Evolutionary conservation across 805 yeast genomes (phyloP).

Genomic region (Ogataea nakhonphanomensis): DNA sequence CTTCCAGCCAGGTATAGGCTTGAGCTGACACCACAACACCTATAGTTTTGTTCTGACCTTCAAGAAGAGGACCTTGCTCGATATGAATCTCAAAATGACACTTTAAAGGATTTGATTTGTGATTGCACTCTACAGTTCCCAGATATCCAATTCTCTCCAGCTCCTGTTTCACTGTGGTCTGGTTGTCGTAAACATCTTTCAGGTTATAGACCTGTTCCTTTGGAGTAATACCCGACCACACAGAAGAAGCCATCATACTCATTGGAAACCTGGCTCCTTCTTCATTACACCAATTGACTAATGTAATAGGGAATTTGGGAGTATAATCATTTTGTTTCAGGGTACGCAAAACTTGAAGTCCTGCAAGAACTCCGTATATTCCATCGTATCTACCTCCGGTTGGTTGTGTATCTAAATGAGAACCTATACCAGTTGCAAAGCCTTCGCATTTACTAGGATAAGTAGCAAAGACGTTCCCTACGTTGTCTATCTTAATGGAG

Average conservation of each 20-base stretch:
- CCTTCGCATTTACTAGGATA: constrained; percentile 50
- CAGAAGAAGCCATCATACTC: constrained; percentile 62
- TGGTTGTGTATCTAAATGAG: constrained; percentile 76
- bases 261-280: constrained; percentile 79
- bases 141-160: constrained; percentile 59
- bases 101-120: constrained; percentile 50
- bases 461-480: constrained; percentile 68
- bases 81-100: constrained; percentile 75
- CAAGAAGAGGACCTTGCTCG: constrained; percentile 74
- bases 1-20: constrained; percentile 59
- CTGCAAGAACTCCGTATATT: constrained; percentile 63
- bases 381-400: constrained; percentile 79
- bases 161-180: constrained; percentile 49
- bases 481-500: constrained; percentile 52
- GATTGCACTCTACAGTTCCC: constrained; percentile 49
- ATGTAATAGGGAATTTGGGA: constrained; percentile 66
- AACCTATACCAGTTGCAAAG: constrained; percentile 58
- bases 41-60: constrained; percentile 49
- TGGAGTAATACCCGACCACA: constrained; percentile 55
- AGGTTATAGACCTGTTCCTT: constrained; percentile 49
- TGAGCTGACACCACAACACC: constrained; percentile 70
- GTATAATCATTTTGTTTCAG: constrained; percentile 53
- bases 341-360: constrained; percentile 64
- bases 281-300: constrained; percentile 71
- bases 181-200: constrained; percentile 51